Evolutionary conservation across 2,329 filamentous ascomycete genomes (phyloP).

Genomic region (Diaporthe nobilis): DNA sequence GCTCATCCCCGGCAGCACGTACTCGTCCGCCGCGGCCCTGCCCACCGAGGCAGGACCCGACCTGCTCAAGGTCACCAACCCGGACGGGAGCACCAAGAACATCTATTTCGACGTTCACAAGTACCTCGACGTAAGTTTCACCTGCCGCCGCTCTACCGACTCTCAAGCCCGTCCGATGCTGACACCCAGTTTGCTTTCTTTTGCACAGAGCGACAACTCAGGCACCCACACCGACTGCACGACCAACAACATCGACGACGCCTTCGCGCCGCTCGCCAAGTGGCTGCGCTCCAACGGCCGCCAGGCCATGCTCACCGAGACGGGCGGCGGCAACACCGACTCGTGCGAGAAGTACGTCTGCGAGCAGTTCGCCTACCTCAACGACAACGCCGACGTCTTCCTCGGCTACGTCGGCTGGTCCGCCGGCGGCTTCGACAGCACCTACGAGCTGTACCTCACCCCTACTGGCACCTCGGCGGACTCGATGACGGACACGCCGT

Average conservation of each 20-base stretch:
- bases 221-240: constrained; percentile 67
- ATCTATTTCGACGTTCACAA: constrained; percentile 73
- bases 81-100: constrained; percentile 67
- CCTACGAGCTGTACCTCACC: constrained; percentile 49
- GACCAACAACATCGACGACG: constrained; percentile 58
- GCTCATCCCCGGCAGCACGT: constrained; percentile 73
- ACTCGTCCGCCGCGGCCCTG: constrained; percentile 65
- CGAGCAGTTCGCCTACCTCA: constrained; percentile 51
- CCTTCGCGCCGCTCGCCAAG: constrained; percentile 52
- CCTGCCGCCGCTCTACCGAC: too few species aligned
- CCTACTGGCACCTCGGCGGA: constrained; percentile 49
- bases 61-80: constrained; percentile 68
- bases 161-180: constrained; percentile 49
- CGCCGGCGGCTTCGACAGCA: constrained; percentile 47
- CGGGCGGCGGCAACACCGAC: constrained; percentile 53
- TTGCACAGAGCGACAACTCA: constrained; percentile 61
- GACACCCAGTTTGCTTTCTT: neutral
- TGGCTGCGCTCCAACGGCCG: constrained; percentile 53
- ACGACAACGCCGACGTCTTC: constrained; percentile 51
- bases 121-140: constrained; percentile 60
- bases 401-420: constrained; percentile 49
- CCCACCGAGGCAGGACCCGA: constrained; percentile 65
- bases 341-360: constrained; percentile 52
- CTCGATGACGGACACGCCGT: constrained; percentile 54
- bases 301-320: constrained; percentile 54